Evolutionary conservation across 208 protist genomes (phyloP).

Genomic region (Leishmania turanica): DNA sequence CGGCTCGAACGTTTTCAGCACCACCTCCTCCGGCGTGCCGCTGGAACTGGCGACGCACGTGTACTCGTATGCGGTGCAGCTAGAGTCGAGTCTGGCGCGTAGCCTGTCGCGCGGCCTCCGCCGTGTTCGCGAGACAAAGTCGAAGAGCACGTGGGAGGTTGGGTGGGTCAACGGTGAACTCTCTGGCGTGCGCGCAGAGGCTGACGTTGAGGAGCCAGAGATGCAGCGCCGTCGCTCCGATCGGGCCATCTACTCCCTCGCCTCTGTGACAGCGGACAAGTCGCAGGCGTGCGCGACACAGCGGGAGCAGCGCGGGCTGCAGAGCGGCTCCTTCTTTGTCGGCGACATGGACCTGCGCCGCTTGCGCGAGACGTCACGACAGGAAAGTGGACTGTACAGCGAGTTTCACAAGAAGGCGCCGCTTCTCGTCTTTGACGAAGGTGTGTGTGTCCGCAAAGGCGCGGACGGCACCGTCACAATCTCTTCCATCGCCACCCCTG

Average conservation of each 20-base stretch:
- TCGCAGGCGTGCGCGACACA: conserved; percentile 63
- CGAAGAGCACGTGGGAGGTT: conserved; percentile 81
- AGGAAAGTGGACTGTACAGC: conserved; percentile 58
- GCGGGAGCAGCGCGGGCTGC: conserved; percentile 53
- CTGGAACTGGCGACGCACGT: conserved; percentile 85
- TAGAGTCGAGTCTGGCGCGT: conserved; percentile 64
- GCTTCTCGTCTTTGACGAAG: conserved; percentile 83
- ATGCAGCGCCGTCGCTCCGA: conserved; percentile 33
- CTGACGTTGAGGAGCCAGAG: conserved; percentile 29
- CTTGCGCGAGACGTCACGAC: conserved; percentile 56
- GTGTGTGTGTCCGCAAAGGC: conserved; percentile 76
- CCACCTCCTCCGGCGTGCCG: conserved; percentile 23
- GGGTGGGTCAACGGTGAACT: conserved; percentile 85
- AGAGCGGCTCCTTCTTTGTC: conserved; percentile 84
- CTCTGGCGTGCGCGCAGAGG: conserved; percentile 20
- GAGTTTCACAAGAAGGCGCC: conserved; percentile 80
- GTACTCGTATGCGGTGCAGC: conserved; percentile 79
- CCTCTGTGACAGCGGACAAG: conserved; percentile 43
- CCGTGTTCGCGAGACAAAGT: conserved; percentile 65
- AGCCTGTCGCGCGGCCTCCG: conserved; percentile 46
- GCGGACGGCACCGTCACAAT: conserved; percentile 77
- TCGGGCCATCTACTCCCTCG: conserved; percentile 45
- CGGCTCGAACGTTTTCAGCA: conserved; percentile 66
- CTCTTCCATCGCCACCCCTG: conserved; percentile 76
- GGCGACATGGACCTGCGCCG: conserved; percentile 70